Evolutionary conservation across 192 early-diverging fungal species (phyloP).

Genomic region (Rhizophlyctis rosea): DNA sequence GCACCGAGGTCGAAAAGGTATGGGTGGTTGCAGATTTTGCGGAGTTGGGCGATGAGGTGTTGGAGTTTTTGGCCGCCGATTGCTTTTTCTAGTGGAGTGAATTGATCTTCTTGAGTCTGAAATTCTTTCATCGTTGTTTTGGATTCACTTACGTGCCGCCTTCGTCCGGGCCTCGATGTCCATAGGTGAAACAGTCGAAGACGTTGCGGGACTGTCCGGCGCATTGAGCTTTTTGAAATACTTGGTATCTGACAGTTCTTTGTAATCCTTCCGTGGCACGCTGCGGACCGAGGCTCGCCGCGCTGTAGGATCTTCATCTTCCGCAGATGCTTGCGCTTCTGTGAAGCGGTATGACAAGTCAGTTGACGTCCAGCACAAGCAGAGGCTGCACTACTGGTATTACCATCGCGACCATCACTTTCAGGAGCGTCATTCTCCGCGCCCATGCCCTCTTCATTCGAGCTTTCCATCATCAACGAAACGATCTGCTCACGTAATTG

Average conservation of each 20-base stretch:
- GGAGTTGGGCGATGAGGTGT: slow-evolving; percentile 74
- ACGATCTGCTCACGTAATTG: slow-evolving; percentile 15
- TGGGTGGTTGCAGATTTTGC: slow-evolving; percentile 96
- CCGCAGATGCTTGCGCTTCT: too few relatives aligned
- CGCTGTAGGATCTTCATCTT: too few relatives aligned
- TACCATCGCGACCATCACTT: too few relatives aligned
- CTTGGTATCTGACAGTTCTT: background rate
- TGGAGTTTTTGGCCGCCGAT: slow-evolving; percentile 42
- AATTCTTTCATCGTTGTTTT: too few relatives aligned
- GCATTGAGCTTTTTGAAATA: too few relatives aligned
- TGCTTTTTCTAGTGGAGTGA: slow-evolving; percentile 15
- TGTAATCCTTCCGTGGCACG: background rate
- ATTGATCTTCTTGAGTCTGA: too few relatives aligned
- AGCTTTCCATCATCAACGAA: slow-evolving; percentile 3
- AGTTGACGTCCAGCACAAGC: too few relatives aligned
- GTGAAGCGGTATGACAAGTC: too few relatives aligned
- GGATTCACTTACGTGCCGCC: background rate
- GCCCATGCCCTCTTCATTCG: too few relatives aligned
- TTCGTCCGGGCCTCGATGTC: background rate
- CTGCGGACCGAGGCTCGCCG: background rate
- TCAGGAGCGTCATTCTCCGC: too few relatives aligned
- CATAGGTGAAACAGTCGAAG: background rate
- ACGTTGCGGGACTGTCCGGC: background rate
- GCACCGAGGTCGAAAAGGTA: slow-evolving; percentile 84
- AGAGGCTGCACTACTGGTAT: too few relatives aligned